phyloP scores from a whole-genome alignment of 2,329 filamentous ascomycete species.

The Nothopassalora personata region DNA sequence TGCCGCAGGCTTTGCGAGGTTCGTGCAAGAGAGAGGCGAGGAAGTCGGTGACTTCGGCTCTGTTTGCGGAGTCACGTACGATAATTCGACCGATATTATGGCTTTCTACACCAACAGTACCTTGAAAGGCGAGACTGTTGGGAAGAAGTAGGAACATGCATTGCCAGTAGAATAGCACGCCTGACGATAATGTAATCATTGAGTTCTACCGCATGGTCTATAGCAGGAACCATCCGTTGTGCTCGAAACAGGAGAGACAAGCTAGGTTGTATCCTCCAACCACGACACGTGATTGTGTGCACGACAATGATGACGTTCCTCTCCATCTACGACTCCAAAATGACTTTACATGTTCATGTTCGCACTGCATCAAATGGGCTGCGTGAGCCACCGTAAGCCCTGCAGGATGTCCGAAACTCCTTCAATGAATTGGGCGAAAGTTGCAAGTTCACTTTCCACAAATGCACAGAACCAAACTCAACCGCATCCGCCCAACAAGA shows the following conservation, averaged over 20 bases:
- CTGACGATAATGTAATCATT: conserved; percentile 9
- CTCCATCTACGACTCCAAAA: not conserved
- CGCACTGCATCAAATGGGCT: not conserved
- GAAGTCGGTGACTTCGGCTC: conserved; percentile 41
- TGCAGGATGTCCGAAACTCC: not conserved
- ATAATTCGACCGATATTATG: conserved; percentile 39
- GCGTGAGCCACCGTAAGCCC: not conserved
- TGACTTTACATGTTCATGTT: not conserved
- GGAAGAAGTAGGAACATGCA: conserved; percentile 9
- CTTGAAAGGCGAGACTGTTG: conserved; percentile 19
- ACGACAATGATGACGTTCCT: not conserved
- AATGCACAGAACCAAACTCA: too few relatives aligned
- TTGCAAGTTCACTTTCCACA: not conserved
- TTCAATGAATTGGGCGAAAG: not conserved
- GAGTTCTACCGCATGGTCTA: too few relatives aligned
- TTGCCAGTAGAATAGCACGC: not conserved
- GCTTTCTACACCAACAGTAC: conserved; percentile 24
- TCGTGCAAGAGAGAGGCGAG: conserved; percentile 40
- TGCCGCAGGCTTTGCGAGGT: conserved; percentile 39
- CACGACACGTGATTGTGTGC: not conserved
- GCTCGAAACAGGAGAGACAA: too few relatives aligned
- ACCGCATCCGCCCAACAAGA: too few relatives aligned
- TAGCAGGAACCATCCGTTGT: too few relatives aligned
- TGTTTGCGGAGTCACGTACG: conserved; percentile 40
- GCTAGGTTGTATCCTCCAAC: too few relatives aligned